phyloP scores from a whole-genome alignment of 441 rosid species.

The Jatropha multifida region DNA sequence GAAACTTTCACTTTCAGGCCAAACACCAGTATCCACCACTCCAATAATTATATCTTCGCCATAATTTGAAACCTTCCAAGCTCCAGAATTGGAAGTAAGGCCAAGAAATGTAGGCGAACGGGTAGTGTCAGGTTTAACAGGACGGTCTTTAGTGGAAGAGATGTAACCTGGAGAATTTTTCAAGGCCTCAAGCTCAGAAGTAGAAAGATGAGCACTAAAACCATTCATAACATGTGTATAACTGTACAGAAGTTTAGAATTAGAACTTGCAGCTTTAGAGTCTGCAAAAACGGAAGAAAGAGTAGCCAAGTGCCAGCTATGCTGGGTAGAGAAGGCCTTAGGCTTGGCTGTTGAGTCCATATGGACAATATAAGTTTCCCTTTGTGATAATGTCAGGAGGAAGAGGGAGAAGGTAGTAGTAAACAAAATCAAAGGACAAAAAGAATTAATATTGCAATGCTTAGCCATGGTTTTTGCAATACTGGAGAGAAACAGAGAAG shows the following conservation, averaged over 20 bases:
- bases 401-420: neutral
- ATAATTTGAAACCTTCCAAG: constrained; percentile 44
- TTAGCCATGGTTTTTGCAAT: constrained; percentile 1
- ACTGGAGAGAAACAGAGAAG: neutral
- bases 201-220: constrained; percentile 15
- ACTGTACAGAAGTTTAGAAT: constrained; percentile 9
- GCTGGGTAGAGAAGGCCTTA: constrained; percentile 16
- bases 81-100: constrained; percentile 37
- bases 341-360: constrained; percentile 26
- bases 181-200: constrained; percentile 8
- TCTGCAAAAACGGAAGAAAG: constrained; percentile 12
- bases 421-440: neutral
- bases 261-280: neutral
- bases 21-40: constrained; percentile 72
- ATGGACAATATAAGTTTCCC: constrained; percentile 18
- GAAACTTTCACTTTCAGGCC: constrained; percentile 77
- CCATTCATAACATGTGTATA: constrained; percentile 12
- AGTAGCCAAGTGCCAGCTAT: constrained; percentile 22
- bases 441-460: neutral
- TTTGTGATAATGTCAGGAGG: constrained; percentile 10
- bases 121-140: constrained; percentile 53
- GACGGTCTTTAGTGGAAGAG: constrained; percentile 38
- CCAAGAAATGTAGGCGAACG: constrained; percentile 64
- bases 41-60: constrained; percentile 65
- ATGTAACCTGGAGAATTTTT: constrained; percentile 44